Conservation (phyloP, 2,329 filamentous ascomycete species). For the Aureobasidium pullulans region DNA sequence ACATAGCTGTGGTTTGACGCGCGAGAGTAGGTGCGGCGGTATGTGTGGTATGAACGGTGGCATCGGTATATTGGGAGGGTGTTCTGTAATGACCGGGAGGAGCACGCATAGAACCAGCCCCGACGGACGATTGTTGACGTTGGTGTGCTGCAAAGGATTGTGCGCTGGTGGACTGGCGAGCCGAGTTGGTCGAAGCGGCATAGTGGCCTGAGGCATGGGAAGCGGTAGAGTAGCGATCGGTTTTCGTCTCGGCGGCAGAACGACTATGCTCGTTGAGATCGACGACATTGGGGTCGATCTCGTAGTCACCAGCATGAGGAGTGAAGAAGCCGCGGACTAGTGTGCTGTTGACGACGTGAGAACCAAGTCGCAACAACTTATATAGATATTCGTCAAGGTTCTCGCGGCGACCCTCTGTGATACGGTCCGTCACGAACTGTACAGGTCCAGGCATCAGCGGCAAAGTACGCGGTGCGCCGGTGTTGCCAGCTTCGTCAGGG, state of each 20-base stretch:
- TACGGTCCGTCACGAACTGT: slow-evolving; percentile 95
- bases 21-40: slow-evolving; percentile 7
- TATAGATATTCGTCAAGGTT: slow-evolving; percentile 95
- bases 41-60: slow-evolving; percentile 17
- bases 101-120: slow-evolving; percentile 14
- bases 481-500: slow-evolving; percentile 85
- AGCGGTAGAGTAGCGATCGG: slow-evolving; percentile 31
- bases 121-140: slow-evolving; percentile 17
- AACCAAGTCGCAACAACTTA: slow-evolving; percentile 73
- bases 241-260: slow-evolving; percentile 47
- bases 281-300: slow-evolving; percentile 66
- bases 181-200: neutral
- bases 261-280: slow-evolving; percentile 59
- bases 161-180: slow-evolving; percentile 19
- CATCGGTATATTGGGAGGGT: slow-evolving; percentile 20
- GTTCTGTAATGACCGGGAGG: slow-evolving; percentile 22
- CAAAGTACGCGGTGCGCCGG: slow-evolving; percentile 64
- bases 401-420: slow-evolving; percentile 85
- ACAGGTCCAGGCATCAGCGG: slow-evolving; percentile 98
- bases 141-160: slow-evolving; percentile 19
- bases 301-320: slow-evolving; percentile 83
- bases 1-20: slow-evolving; percentile 16
- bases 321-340: slow-evolving; percentile 87
- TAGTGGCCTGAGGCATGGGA: slow-evolving; percentile 16
- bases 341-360: slow-evolving; percentile 75